Conservation (phyloP, 495 filamentous ascomycete genomes). For the Penicillium waksmanii region DNA sequence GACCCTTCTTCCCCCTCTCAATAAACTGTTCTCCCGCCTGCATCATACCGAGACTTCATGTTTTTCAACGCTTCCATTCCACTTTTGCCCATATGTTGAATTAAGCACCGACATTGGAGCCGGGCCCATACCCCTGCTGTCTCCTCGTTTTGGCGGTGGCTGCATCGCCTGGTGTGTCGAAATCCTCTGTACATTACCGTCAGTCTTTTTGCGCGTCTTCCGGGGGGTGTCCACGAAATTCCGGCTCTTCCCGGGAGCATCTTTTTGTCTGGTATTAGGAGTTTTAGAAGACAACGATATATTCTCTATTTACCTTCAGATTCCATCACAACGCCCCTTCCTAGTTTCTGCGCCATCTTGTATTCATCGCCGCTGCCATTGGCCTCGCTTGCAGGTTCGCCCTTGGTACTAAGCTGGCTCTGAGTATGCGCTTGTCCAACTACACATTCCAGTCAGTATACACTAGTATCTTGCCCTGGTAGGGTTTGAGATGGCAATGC, state of each 20-base stretch:
- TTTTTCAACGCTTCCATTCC: constrained; percentile 7
- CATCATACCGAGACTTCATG: constrained; percentile 19
- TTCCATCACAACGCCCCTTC: constrained; percentile 27
- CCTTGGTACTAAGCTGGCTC: constrained; percentile 30
- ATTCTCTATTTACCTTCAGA: constrained; percentile 41
- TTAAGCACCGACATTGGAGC: constrained; percentile 59
- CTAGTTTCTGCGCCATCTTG: constrained; percentile 34
- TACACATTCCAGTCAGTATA: constrained; percentile 5
- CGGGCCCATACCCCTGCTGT: constrained; percentile 64
- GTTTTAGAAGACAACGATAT: constrained; percentile 37
- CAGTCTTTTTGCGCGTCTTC: constrained; percentile 38
- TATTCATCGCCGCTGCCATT: constrained; percentile 29
- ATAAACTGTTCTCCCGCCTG: constrained; percentile 32
- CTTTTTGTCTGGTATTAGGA: constrained; percentile 34
- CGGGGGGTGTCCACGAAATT: constrained; percentile 16
- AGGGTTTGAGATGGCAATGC: too few species aligned
- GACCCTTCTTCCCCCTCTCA: constrained; percentile 42
- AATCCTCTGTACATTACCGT: constrained; percentile 52
- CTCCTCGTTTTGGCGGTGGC: constrained; percentile 50
- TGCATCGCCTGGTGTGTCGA: constrained; percentile 39
- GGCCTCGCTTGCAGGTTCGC: constrained; percentile 11
- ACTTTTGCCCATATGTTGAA: constrained; percentile 18
- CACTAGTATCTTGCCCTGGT: neutral
- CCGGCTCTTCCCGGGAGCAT: constrained; percentile 18
- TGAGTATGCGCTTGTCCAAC: constrained; percentile 33